These are phyloP conservation scores for Talaromyces proteolyticus DNA, from an alignment of 495 filamentous ascomycete species.

Conservation along the genomic window DNA sequence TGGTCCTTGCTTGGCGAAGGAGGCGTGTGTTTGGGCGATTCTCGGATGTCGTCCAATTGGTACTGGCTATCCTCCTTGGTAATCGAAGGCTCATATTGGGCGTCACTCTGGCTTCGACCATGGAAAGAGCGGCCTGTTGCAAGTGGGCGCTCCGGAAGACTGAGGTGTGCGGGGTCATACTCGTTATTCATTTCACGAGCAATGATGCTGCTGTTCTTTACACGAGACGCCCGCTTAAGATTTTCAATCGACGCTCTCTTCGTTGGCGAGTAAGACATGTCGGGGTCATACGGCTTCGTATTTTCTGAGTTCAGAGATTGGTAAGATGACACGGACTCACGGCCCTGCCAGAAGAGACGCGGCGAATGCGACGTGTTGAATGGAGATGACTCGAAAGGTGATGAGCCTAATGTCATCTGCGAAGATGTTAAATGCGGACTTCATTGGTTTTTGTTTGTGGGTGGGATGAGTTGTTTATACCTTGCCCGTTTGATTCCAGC, in stretches of 20 bases:
- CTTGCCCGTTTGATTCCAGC: constrained; percentile 64
- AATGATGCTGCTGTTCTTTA: constrained; percentile 96
- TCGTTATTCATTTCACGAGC: constrained; percentile 83
- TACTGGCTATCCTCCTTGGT: constrained; percentile 25
- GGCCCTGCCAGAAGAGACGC: constrained; percentile 80
- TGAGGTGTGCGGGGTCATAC: constrained; percentile 76
- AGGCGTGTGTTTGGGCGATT: constrained; percentile 18
- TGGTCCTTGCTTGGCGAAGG: constrained; percentile 68
- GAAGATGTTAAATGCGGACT: constrained; percentile 5
- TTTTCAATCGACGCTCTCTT: constrained; percentile 89
- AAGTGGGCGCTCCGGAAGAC: constrained; percentile 71
- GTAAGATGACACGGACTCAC: constrained; percentile 55
- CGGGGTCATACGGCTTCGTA: constrained; percentile 49
- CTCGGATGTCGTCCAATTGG: constrained; percentile 32
- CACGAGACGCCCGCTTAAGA: constrained; percentile 84
- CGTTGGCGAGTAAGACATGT: constrained; percentile 57
- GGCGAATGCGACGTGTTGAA: constrained; percentile 61
- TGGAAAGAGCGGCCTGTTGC: constrained; percentile 53
- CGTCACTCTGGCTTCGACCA: constrained; percentile 58
- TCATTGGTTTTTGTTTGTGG: neutral
- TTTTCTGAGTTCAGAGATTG: constrained; percentile 62
- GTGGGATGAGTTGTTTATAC: constrained; percentile 28
- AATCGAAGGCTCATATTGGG: constrained; percentile 10
- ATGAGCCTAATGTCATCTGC: constrained; percentile 35
- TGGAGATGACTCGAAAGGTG: constrained; percentile 72